Conservation (phyloP, 2,329 filamentous ascomycete genomes). For the Penicillium verrucosum region DNA sequence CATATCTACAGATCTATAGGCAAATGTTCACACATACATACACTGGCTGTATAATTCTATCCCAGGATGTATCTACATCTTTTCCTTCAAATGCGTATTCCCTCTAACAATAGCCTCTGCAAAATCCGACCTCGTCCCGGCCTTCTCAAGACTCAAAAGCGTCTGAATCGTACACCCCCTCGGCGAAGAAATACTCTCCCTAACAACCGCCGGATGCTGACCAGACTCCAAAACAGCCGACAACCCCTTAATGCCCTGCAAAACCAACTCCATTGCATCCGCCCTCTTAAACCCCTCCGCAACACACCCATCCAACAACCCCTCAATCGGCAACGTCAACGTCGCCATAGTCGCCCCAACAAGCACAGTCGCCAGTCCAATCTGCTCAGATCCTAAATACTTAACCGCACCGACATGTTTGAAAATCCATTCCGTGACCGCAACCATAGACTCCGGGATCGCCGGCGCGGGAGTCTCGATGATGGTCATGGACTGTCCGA, state of each 20-base stretch:
- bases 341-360: constrained; percentile 61
- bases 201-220: constrained; percentile 59
- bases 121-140: constrained; percentile 53
- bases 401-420: constrained; percentile 49
- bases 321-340: constrained; percentile 58
- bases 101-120: constrained; percentile 49
- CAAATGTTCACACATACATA: constrained; percentile 34
- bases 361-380: constrained; percentile 58
- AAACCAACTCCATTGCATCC: constrained; percentile 61
- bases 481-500: constrained; percentile 49
- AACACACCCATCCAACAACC: constrained; percentile 59
- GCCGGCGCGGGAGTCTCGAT: constrained; percentile 47
- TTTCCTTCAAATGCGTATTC: constrained; percentile 27
- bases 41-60: constrained; percentile 44
- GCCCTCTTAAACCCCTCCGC: constrained; percentile 60
- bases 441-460: constrained; percentile 39
- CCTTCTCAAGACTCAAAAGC: constrained; percentile 57
- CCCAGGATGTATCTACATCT: background rate
- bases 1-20: background rate
- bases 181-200: constrained; percentile 61
- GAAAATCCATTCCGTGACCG: constrained; percentile 48
- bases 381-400: constrained; percentile 49
- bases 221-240: constrained; percentile 56
- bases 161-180: constrained; percentile 63
- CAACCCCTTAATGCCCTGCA: constrained; percentile 58